Conservation (phyloP, 2,329 filamentous ascomycete genomes). For the Fusarium veterinarium region DNA sequence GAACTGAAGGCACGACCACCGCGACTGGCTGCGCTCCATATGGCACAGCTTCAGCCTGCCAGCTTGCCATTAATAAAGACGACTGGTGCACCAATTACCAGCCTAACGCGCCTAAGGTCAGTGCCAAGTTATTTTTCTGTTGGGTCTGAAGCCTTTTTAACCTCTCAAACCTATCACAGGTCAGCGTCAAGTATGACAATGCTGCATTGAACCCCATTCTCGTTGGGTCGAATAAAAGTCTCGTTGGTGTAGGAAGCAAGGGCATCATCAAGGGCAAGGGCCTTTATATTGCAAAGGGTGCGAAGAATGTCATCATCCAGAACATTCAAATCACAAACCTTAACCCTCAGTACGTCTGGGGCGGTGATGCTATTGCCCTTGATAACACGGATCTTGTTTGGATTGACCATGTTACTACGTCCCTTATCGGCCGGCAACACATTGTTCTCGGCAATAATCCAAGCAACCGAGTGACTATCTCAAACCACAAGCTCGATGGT, state of each 20-base stretch:
- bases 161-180: conserved; percentile 10
- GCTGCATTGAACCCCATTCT: conserved; percentile 62
- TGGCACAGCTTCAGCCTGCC: conserved; percentile 64
- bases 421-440: conserved; percentile 1
- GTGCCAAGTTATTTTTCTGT: conserved; percentile 42
- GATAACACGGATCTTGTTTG: conserved; percentile 25
- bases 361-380: conserved; percentile 67
- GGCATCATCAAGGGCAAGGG: conserved; percentile 70
- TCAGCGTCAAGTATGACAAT: conserved; percentile 61
- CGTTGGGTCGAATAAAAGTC: conserved; percentile 68
- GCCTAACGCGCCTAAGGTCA: conserved; percentile 58
- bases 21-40: conserved; percentile 69
- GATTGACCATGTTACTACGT: conserved; percentile 5
- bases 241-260: conserved; percentile 63
- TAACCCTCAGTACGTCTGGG: conserved; percentile 70
- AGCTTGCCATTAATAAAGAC: conserved; percentile 70
- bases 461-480: conserved; percentile 4
- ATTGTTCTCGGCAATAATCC: neutral
- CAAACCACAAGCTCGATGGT: conserved; percentile 6
- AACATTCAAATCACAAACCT: conserved; percentile 66
- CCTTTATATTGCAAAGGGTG: conserved; percentile 16
- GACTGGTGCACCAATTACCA: conserved; percentile 71
- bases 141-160: rapidly evolving
- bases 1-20: conserved; percentile 64
- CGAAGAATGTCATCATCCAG: conserved; percentile 69